phyloP scores from a whole-genome alignment of 176 grass and related monocot genomes.

The Melocanna baccifera region DNA sequence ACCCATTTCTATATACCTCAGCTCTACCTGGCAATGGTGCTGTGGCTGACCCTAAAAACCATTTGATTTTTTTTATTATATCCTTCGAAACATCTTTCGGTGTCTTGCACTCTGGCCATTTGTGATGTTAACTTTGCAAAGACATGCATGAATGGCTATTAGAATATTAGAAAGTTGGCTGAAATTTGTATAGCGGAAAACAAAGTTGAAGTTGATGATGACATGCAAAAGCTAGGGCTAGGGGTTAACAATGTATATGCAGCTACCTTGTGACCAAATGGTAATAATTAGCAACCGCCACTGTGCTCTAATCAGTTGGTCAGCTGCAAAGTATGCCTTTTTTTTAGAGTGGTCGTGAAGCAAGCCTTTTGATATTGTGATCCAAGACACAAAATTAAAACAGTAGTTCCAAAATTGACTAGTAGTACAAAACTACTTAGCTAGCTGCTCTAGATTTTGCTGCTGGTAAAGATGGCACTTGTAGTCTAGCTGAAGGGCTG shows the following conservation, averaged over 20 bases:
- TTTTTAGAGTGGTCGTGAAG: conserved; percentile 35
- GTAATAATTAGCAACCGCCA: conserved; percentile 15
- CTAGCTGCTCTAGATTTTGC: not conserved
- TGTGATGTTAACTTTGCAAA: conserved; percentile 28
- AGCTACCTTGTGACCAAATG: conserved; percentile 22
- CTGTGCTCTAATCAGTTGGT: conserved; percentile 23
- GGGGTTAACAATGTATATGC: not conserved
- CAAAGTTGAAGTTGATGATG: not conserved
- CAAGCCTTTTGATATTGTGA: conserved; percentile 40
- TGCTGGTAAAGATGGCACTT: conserved; percentile 22
- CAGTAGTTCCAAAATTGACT: conserved; percentile 13
- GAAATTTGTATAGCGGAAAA: conserved; percentile 19
- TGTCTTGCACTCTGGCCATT: conserved; percentile 28
- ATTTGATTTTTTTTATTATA: conserved; percentile 38
- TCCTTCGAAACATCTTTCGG: conserved; percentile 24
- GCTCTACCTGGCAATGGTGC: conserved; percentile 32
- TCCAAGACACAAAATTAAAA: conserved; percentile 13
- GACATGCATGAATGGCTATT: not conserved
- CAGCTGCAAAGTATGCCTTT: conserved; percentile 29
- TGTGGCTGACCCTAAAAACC: conserved; percentile 47
- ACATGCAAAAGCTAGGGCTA: not conserved
- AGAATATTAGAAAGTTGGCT: conserved; percentile 28
- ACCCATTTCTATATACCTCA: conserved; percentile 22
- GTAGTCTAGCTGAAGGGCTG: conserved; percentile 20
- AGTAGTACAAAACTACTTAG: not conserved